phyloP scores from a whole-genome alignment of 768 basidiomycete genomes.

The Mycena metata region DNA sequence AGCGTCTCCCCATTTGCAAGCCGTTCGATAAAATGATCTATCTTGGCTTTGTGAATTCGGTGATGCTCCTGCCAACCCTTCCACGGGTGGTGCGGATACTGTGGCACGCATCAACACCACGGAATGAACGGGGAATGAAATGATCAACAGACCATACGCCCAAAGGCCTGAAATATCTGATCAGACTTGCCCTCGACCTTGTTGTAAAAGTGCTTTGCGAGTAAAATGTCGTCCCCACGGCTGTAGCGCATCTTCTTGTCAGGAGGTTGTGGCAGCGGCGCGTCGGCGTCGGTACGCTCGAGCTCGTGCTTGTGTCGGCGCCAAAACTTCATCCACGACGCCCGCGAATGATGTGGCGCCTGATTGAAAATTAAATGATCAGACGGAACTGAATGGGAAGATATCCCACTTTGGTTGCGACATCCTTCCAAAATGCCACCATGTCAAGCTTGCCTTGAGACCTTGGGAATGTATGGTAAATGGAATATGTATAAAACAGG shows the following conservation, averaged over 20 bases:
- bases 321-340: slow-evolving; percentile 97
- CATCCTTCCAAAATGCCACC: slow-evolving; percentile 86
- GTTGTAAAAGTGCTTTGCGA: slow-evolving; percentile 79
- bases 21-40: slow-evolving; percentile 81
- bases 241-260: slow-evolving; percentile 93
- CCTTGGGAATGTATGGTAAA: slow-evolving; percentile 49
- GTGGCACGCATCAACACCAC: slow-evolving; percentile 21
- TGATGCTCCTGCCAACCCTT: slow-evolving; percentile 96
- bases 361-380: slow-evolving; percentile 44
- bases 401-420: slow-evolving; percentile 69
- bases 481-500: slow-evolving; percentile 25
- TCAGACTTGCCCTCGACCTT: slow-evolving; percentile 88
- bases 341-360: slow-evolving; percentile 92
- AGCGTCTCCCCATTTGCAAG: slow-evolving; percentile 69
- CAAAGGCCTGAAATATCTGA: slow-evolving; percentile 87
- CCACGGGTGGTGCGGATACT: slow-evolving; percentile 94
- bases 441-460: slow-evolving; percentile 76
- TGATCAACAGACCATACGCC: slow-evolving; percentile 65
- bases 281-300: slow-evolving; percentile 73
- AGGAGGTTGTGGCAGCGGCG: slow-evolving; percentile 79
- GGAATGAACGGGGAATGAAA: background rate
- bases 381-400: slow-evolving; percentile 16
- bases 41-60: slow-evolving; percentile 88
- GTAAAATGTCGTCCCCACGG: slow-evolving; percentile 80
- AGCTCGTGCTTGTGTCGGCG: slow-evolving; percentile 89